Percentiles rank a stretch among this genome's conserved stretches.
Evolutionary conservation across 768 basidiomycete species (phyloP).

Genomic region (Candolleomyces eurysporus): DNA sequence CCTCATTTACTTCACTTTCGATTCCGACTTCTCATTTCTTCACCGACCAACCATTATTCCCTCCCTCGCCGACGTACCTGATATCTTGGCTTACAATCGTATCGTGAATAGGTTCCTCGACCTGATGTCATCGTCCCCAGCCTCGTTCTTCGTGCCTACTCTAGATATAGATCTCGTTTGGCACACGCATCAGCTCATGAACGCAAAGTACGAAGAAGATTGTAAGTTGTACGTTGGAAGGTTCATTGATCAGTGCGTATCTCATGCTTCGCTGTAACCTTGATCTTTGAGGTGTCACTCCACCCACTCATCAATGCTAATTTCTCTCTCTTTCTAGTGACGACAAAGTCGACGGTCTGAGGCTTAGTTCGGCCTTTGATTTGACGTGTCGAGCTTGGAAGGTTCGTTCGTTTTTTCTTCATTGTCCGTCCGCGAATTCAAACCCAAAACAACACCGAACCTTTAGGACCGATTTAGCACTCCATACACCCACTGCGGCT

Average conservation of each 20-base stretch:
- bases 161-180: constrained; percentile 75
- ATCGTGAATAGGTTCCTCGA: constrained; percentile 57
- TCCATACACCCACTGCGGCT: constrained; percentile 60
- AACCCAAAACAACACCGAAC: no score
- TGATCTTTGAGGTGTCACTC: no score
- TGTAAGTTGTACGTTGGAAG: constrained; percentile 40
- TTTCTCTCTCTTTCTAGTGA: constrained; percentile 18
- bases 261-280: no score
- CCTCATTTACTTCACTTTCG: background rate
- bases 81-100: no score
- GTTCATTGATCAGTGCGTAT: constrained; percentile 51
- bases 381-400: constrained; percentile 23
- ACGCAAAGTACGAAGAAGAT: constrained; percentile 42
- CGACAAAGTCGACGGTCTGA: constrained; percentile 3
- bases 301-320: no score
- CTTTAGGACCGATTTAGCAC: constrained; percentile 43
- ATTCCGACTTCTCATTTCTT: no score
- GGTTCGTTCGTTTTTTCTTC: constrained; percentile 30
- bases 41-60: no score
- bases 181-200: constrained; percentile 71
- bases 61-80: no score
- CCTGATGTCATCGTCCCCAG: constrained; percentile 43
- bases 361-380: constrained; percentile 46
- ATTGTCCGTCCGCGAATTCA: constrained; percentile 39
- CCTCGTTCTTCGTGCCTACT: constrained; percentile 53